Evolutionary conservation across 1,139 yeast genomes (phyloP), one percentile per base, ranked within the genome.

Genomic region (Tardiomyces blankii): DNA sequence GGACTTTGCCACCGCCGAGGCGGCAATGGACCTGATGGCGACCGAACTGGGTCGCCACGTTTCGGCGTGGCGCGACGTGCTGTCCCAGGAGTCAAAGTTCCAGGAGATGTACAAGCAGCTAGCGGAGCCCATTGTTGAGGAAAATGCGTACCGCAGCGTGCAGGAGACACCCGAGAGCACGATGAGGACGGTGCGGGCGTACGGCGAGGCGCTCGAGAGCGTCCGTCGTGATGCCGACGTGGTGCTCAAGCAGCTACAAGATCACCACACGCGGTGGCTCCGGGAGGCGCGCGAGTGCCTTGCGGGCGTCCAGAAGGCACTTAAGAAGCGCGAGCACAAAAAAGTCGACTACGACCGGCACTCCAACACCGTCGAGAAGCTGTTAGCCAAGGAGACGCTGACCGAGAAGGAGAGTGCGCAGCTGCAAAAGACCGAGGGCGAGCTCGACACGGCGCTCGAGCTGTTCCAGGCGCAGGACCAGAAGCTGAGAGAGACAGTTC

Each of bases 301-400:
- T 46, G 68, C 67, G 16, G 66, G 64, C 2, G 62, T 70, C 2
- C 62, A 73, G 48, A 72, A 71, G 52, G 63, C 75, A 8, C 66
- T 77, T 46, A 69, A 67, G 46, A 73, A 73, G 54, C 63, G 82
- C 18, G 69, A 67, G 46, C 69, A 68, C 52, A 69, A 72, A 59
- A 71, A 75, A 56, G 51, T 61, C 33, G 73, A 72, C 48, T 72
- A 65, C 51, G 75, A 72, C 48, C 67, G 72, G 33, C 56, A 62
- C 44, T 64, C 67, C 39, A 64, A 67, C 46, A 64, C 69, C 44
- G 66, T 73, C 18, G 74, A 72, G 43, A 74, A 73, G 55, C 53
- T 73, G 43, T 62, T 65, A 56, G 66, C 69, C 47, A 73, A 73
- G 56, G 47, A 48, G 25, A 51, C 48, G 3, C 49, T 55, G 38